Percentiles rank a stretch among this genome's conserved stretches.
Conservation (phyloP, 768 basidiomycete species). For the Kwoniella dendrophila region DNA sequence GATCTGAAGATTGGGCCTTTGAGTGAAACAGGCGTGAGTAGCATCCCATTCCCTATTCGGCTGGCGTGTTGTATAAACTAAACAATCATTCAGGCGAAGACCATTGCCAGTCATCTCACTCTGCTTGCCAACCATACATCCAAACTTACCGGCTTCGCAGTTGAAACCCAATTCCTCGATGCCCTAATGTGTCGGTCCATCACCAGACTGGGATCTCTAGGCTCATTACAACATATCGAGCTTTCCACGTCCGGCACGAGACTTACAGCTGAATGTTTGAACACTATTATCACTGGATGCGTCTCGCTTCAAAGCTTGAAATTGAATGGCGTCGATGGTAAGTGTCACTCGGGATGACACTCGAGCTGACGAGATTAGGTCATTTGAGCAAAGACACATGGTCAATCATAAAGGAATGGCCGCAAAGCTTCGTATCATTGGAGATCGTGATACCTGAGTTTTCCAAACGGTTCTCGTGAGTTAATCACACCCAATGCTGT, state of each 20-base stretch:
- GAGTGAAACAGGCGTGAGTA: constrained; percentile 22
- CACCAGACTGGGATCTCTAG: constrained; percentile 15
- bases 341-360: background rate
- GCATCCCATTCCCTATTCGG: background rate
- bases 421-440: constrained; percentile 13
- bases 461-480: constrained; percentile 25
- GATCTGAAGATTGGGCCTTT: constrained; percentile 9
- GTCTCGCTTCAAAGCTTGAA: constrained; percentile 7
- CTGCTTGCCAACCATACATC: constrained; percentile 6
- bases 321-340: constrained; percentile 27
- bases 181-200: constrained; percentile 12
- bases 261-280: constrained; percentile 22
- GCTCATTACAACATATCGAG: constrained; percentile 15
- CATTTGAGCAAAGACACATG: constrained; percentile 31
- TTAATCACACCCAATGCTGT: background rate
- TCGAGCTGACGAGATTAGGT: constrained; percentile 13
- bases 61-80: background rate
- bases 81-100: constrained; percentile 14
- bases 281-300: constrained; percentile 24
- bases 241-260: constrained; percentile 26
- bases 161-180: constrained; percentile 33
- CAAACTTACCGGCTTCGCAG: background rate
- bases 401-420: constrained; percentile 26
- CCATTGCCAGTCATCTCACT: constrained; percentile 17
- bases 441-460: constrained; percentile 23